These are phyloP conservation scores for Candida dendrica DNA, from an alignment of 805 yeast genomes.

Conservation along the genomic window DNA sequence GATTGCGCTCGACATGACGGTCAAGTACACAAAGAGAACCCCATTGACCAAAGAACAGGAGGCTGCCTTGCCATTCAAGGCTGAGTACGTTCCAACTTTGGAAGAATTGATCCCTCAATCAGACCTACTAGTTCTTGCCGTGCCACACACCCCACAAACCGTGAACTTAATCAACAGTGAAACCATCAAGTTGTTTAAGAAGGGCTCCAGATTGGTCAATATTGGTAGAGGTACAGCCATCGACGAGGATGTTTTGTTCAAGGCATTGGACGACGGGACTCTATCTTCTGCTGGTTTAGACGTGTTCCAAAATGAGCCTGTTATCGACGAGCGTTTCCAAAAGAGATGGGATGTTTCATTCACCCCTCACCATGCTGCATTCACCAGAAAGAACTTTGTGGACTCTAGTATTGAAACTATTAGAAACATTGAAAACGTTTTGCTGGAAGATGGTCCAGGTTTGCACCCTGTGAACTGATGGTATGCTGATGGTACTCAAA, in stretches of 20 bases:
- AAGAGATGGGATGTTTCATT: conserved; percentile 56
- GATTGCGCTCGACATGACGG: conserved; percentile 52
- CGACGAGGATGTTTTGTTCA: conserved; percentile 58
- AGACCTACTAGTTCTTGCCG: conserved; percentile 58
- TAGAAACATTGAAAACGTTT: conserved; percentile 42
- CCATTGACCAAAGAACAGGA: conserved; percentile 27
- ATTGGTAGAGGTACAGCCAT: conserved; percentile 71
- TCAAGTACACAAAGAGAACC: conserved; percentile 54
- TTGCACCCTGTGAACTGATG: conserved; percentile 15
- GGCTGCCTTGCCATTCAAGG: conserved; percentile 37
- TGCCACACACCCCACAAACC: conserved; percentile 61
- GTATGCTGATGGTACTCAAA: too few relatives aligned
- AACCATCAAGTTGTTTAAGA: conserved; percentile 38
- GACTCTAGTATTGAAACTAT: conserved; percentile 46
- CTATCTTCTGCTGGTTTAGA: conserved; percentile 66
- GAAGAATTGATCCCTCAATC: conserved; percentile 31
- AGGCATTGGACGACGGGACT: conserved; percentile 52
- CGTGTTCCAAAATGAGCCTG: conserved; percentile 62
- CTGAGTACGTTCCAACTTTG: conserved; percentile 38
- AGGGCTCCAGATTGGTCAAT: conserved; percentile 58
- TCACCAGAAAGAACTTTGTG: conserved; percentile 49
- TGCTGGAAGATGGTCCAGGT: conserved; percentile 33
- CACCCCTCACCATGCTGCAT: conserved; percentile 69
- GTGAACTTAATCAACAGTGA: conserved; percentile 42
- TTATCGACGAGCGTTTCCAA: conserved; percentile 39